These are phyloP conservation scores for Colletotrichum liaoningense DNA, from an alignment of 2,329 filamentous ascomycete genomes.

Conservation along the genomic window DNA sequence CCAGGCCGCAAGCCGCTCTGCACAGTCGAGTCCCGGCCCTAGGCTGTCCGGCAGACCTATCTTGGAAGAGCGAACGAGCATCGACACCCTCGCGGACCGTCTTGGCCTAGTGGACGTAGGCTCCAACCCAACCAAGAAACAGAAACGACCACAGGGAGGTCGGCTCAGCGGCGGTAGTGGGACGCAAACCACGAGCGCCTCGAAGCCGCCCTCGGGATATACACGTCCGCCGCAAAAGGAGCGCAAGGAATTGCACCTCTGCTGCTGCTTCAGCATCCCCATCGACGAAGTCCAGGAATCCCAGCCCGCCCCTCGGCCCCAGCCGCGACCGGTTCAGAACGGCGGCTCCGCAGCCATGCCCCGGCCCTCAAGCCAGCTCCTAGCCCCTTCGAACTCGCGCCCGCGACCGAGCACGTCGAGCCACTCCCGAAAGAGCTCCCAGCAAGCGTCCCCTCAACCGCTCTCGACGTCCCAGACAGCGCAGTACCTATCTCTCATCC, in stretches of 20 bases:
- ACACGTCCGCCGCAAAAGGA: slow-evolving; percentile 42
- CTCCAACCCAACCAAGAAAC: slow-evolving; percentile 50
- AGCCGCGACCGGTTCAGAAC: slow-evolving; percentile 58
- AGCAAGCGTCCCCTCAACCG: slow-evolving; percentile 44
- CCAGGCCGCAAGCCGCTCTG: slow-evolving; percentile 75
- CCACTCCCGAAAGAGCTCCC: slow-evolving; percentile 44
- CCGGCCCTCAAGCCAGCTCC: slow-evolving; percentile 33
- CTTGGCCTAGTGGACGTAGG: slow-evolving; percentile 78
- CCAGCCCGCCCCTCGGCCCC: slow-evolving; percentile 54
- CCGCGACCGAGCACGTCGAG: slow-evolving; percentile 38
- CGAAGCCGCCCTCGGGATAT: slow-evolving; percentile 28
- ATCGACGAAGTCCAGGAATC: slow-evolving; percentile 51
- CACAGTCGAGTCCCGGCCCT: slow-evolving; percentile 58
- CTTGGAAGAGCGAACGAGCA: slow-evolving; percentile 76
- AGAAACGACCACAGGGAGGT: slow-evolving; percentile 41
- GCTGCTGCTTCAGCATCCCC: slow-evolving; percentile 65
- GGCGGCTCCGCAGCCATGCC: slow-evolving; percentile 26
- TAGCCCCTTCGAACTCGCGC: slow-evolving; percentile 32
- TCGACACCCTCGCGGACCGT: slow-evolving; percentile 87
- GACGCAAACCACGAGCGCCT: slow-evolving; percentile 8
- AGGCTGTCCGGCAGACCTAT: slow-evolving; percentile 60
- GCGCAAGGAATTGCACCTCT: slow-evolving; percentile 51
- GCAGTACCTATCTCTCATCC: slow-evolving; percentile 75
- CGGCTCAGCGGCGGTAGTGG: slow-evolving; percentile 38
- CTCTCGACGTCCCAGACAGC: slow-evolving; percentile 48